A percentile compares a stretch with the other conserved stretches of the same genome.
phyloP scores from a whole-genome alignment of 495 filamentous ascomycete species.

The Extremus antarcticus region DNA sequence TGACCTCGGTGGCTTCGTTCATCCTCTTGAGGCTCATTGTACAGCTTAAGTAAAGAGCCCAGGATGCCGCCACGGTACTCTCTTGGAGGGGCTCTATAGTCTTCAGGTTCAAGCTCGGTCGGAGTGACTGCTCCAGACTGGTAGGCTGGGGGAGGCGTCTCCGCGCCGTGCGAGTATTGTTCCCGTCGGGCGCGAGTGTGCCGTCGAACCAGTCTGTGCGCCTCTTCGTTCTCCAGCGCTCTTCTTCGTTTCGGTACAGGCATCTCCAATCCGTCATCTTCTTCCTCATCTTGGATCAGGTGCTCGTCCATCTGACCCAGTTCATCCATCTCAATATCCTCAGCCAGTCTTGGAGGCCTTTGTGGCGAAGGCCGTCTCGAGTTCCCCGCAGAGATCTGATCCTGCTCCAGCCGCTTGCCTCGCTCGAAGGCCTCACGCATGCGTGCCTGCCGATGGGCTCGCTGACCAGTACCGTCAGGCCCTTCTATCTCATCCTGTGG shows the following conservation, averaged over 20 bases:
- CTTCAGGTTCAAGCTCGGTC: slow-evolving; percentile 47
- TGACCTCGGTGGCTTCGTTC: slow-evolving; percentile 3
- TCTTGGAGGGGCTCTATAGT: slow-evolving; percentile 56
- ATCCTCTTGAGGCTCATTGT: slow-evolving; percentile 24
- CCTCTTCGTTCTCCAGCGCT: slow-evolving; percentile 28
- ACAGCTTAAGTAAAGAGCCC: slow-evolving; percentile 66
- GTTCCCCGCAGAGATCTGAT: slow-evolving; percentile 11
- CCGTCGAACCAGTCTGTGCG: slow-evolving; percentile 41
- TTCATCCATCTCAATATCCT: slow-evolving; percentile 30
- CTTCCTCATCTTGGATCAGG: slow-evolving; percentile 12
- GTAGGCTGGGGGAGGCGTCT: slow-evolving; percentile 26
- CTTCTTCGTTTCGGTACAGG: slow-evolving; percentile 8
- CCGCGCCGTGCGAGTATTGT: background rate
- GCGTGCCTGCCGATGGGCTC: slow-evolving; percentile 4
- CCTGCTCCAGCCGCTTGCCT: slow-evolving; percentile 19
- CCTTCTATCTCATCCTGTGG: slow-evolving; percentile 1
- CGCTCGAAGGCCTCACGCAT: slow-evolving; percentile 17
- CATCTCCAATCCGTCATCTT: slow-evolving; percentile 1
- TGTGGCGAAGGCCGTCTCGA: slow-evolving; percentile 17
- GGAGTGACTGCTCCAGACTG: slow-evolving; percentile 52
- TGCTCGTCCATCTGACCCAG: slow-evolving; percentile 8
- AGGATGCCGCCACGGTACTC: slow-evolving; percentile 70
- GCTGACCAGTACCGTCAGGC: slow-evolving; percentile 4
- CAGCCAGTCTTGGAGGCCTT: slow-evolving; percentile 1
- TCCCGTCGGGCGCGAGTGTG: slow-evolving; percentile 29